Evolutionary conservation across 2,329 filamentous ascomycete genomes (phyloP), one percentile per base, ranked within the genome.

Genomic region (Pseudogymnoascus sp.): DNA sequence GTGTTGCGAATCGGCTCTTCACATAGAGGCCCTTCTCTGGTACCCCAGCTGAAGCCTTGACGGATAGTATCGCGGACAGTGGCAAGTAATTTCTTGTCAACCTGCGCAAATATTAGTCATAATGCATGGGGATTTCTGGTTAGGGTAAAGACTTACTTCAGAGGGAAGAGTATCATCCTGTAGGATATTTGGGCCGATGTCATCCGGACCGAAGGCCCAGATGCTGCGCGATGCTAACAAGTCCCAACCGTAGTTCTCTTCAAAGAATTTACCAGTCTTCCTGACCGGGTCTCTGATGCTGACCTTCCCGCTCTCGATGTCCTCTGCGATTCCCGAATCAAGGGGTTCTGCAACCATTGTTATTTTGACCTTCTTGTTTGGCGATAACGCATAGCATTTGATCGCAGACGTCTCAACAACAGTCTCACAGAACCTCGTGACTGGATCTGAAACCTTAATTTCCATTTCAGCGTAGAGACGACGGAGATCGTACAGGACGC

Each of bases 301-400:
- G 70, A 99, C 93, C 63, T 85, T 88, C 26, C 93, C 93, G 59
- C 85, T 87, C 78, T 99, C 95, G 67, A 99, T 97, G 71, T 99
- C 95, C 71, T 90, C 87, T 4, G 93, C 91, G 67, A 99, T 96
- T 15, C 95, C 95, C 70, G 96, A 90, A 69, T 99, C 95, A 13
- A 99, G 80, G 35, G 95, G 93, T 75, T 99, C 95, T 3, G 95
- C 95, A 64, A 97, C 90, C 91, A 99, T 97, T 36, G 95, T 97
- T 71, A 99, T 89, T 76, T 96, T 96, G 80, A 99, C 99, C 80
- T 97, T 97, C 79, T 99, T 99, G 79, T 99, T 99, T 1, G 95
- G 95, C 2, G 95, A 97, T 69, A 96, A 87, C 21, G 95, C 93
- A 75, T 97, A 99, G 78, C 95, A 99, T 78, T 97, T 97, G 65